Evolutionary conservation across 495 filamentous ascomycete species (phyloP), one percentile per base, ranked within the genome.

Genomic region (Melanomma pulvis-pyrius): DNA sequence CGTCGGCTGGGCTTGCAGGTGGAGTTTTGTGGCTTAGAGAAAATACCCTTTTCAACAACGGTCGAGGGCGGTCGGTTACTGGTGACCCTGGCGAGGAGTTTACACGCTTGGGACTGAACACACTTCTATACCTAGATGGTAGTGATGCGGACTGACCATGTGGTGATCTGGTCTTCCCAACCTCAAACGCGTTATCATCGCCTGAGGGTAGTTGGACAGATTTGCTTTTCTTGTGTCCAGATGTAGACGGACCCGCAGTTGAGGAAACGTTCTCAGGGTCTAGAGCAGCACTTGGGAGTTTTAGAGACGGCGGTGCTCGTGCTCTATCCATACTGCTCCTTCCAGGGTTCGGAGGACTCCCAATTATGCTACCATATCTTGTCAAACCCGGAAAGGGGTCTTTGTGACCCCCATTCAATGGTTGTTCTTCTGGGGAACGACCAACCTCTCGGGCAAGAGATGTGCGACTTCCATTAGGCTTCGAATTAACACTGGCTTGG

Each of bases 241-340:
- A 65, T 1, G 34, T 36, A 19, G 44, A 70, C 15, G 57, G 58
- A 36, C 56, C 48, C 9, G 44, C 59, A 34, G 15, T 55, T 17
- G 75, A 76, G 68, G 47, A 36, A 15, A 41, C 21, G 21, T 55
- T 56, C 13, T 76, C 68, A 29, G 79, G 81, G 58, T 85, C 78
- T 34, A 92, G 78, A 5, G 91, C 91, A 17, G 92, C 90, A 52
- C 83, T 90, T 0, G 92, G 92, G 13, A 97, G 82, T 67, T 89
- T 84, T 5, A 88, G 80, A 1, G 76, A 81, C 21, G 79, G 82
- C n/a, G 78, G 74, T 30, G 80, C 79, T 24, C 78, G 78, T 25
- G 68, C 73, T 17, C 63, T 51, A 22, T 57, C 53, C 68, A 15
- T 61, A 55, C 7, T 67, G 59, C 25, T 69, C 65, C 1, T 32